Evolutionary conservation across 768 basidiomycete species (phyloP), one percentile per base, ranked within the genome.

Genomic region (Psilocybe azurescens): DNA sequence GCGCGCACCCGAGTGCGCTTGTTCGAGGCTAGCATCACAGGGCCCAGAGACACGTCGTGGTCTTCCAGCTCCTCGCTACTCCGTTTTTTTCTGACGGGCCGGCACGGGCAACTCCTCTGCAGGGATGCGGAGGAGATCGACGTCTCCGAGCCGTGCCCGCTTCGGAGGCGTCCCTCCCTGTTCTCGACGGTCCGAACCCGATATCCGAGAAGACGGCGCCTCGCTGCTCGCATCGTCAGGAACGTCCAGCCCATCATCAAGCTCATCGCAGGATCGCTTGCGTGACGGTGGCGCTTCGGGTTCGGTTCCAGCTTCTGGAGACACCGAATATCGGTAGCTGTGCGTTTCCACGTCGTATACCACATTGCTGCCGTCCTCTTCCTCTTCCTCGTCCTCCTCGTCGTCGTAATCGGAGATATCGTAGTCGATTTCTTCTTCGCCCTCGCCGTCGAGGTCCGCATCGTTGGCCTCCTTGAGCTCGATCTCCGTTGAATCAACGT

Each of bases 11-110:
- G 69, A 18, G 51, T 65, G 39, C 69, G 62, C 56, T 70, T 72
- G 28, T 66, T 63, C 53, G 63, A 54, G 18, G 59, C 44, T 2
- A 30, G 33, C 49, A 36, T 52, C 11, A 24, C 24, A 24, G 67
- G 65, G 10, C 58, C 32, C 3, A 30, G 18, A n/a, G 20, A 66
- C 3, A 54, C 62, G 20, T 69, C 71, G 3, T 59, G 72, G n/a
- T 72, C 72, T 1, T 81, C 79, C 20, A 84, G 72, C 65, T 85
- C 84, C 63, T 84, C 83, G 33, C 83, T 85, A 38, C 80, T 78
- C 20, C 84, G 78, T 63, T 85, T 85, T 85, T 60, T 77, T 73
- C 65, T 77, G 69, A 18, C 78, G 73, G 16, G 67, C 46, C 5
- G 61, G 65, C 2, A 67, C 57, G 3, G 67, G 62, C 2, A 59